Base-by-base conservation (phyloP, 2,329 filamentous ascomycete species). In the Pyrenophora graminea region DNA sequence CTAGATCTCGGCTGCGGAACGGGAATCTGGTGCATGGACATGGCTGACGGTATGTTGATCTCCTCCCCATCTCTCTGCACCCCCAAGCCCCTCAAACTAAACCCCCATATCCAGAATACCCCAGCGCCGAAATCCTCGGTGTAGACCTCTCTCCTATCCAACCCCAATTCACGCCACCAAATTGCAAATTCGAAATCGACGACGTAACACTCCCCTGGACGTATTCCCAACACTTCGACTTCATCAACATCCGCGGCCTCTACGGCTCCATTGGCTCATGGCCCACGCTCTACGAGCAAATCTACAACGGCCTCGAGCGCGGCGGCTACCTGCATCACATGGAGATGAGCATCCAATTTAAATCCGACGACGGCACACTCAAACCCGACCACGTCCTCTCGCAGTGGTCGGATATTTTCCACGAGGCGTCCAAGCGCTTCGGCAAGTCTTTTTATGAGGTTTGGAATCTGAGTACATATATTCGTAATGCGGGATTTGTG, bases 111-210 rank as follows among this genome's bases (percentile, higher is more conserved):
- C 0, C 37, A 53, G 51, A 66, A 15, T 60, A 63, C 43, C 60
- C 59, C 19, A 38, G 46, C 43, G 74, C 77, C 12, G 61, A 68
- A 21, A 73, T 82, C 33, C 71, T 72, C 6, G 79, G 78, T 25
- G 72, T 73, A 17, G 78, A 80, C 59, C 70, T 80, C 38, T 75
- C 72, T 2, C 76, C 78, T 21, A 80, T 78, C 36, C 78, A 80
- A 54, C 78, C 77, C 2, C 53, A 56, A 33, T 75, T 76, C 66
- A 66, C 75, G 0, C 76, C 77, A 0, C 70, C 74, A 4, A 79
- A 79, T 56, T 71, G 70, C 53, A 66, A 66, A 31, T 79, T 79
- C 59, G 72, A 78, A 47, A 68, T 80, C 40, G 77, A 79, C 58
- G 77, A 79, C 48, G 60, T 73, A 15, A 72, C 67, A 3, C 58